A percentile compares a stretch with the other conserved stretches of the same genome.
Conservation (phyloP, 1,284 basidiomycete genomes). For the Serendipita sp. region DNA sequence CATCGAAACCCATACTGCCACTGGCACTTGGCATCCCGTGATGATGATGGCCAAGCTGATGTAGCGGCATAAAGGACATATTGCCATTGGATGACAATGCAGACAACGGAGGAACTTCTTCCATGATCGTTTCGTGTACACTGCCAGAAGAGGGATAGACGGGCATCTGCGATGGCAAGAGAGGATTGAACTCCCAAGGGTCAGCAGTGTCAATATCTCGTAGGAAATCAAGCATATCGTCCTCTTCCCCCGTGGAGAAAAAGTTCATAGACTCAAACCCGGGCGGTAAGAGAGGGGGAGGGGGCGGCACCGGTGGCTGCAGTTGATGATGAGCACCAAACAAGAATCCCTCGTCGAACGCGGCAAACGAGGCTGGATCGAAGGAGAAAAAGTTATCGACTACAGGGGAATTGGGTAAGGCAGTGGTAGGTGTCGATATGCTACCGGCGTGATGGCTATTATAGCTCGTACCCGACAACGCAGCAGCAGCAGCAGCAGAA, state of each 20-base stretch:
- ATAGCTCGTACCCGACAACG: too few relatives aligned
- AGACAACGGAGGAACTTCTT: not conserved
- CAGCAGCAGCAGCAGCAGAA: too few relatives aligned
- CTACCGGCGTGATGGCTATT: too few relatives aligned
- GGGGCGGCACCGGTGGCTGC: not conserved
- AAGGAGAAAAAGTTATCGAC: not conserved
- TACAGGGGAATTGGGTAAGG: not conserved
- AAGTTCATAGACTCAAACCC: constrained; percentile 3
- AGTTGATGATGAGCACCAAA: too few relatives aligned
- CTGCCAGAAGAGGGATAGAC: not conserved
- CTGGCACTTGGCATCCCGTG: too few relatives aligned
- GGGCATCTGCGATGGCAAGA: constrained; percentile 1
- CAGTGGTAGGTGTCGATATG: too few relatives aligned
- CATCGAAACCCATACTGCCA: too few relatives aligned
- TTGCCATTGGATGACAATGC: too few relatives aligned
- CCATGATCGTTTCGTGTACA: not conserved
- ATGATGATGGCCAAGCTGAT: too few relatives aligned
- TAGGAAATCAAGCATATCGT: constrained; percentile 7
- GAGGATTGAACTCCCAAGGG: constrained; percentile 7
- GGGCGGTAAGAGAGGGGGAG: not conserved
- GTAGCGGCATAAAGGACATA: too few relatives aligned
- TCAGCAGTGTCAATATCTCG: constrained; percentile 2
- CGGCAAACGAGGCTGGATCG: not conserved
- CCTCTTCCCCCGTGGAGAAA: not conserved
- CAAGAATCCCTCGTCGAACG: too few relatives aligned